These are phyloP conservation scores for Geotrichum candidum DNA, from an alignment of 1,139 yeast genomes.

Conservation along the genomic window DNA sequence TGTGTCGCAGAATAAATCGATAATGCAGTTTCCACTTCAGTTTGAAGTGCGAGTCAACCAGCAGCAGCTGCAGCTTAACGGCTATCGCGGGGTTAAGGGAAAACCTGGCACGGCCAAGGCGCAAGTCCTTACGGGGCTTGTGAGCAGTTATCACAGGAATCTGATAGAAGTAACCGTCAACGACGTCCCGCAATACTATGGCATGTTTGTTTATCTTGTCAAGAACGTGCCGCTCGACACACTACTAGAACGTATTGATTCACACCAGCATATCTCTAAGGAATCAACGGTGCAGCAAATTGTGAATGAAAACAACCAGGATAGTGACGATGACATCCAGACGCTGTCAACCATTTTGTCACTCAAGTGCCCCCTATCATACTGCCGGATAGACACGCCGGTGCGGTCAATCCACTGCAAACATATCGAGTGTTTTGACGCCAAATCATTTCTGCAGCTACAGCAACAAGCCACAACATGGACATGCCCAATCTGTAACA, in stretches of 20 bases:
- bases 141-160: constrained; percentile 20
- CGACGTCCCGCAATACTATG: constrained; percentile 20
- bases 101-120: constrained; percentile 38
- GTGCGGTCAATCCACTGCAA: constrained; percentile 36
- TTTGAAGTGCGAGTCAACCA: constrained; percentile 26
- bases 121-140: constrained; percentile 33
- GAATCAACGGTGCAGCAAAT: constrained; percentile 27
- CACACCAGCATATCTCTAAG: constrained; percentile 29
- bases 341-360: constrained; percentile 35
- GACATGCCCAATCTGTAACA: constrained; percentile 41
- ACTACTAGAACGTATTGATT: constrained; percentile 28
- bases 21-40: constrained; percentile 27
- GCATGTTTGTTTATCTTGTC: constrained; percentile 28
- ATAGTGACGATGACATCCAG: constrained; percentile 37
- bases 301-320: constrained; percentile 22
- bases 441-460: constrained; percentile 35
- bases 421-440: constrained; percentile 42
- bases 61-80: constrained; percentile 25
- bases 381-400: constrained; percentile 36
- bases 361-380: constrained; percentile 38
- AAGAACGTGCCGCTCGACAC: constrained; percentile 21
- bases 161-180: constrained; percentile 25
- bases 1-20: constrained; percentile 10
- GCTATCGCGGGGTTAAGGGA: constrained; percentile 36
- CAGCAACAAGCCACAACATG: constrained; percentile 42